Conservation (phyloP, 179 eudicot genomes). For the Patellifolia procumbens region DNA sequence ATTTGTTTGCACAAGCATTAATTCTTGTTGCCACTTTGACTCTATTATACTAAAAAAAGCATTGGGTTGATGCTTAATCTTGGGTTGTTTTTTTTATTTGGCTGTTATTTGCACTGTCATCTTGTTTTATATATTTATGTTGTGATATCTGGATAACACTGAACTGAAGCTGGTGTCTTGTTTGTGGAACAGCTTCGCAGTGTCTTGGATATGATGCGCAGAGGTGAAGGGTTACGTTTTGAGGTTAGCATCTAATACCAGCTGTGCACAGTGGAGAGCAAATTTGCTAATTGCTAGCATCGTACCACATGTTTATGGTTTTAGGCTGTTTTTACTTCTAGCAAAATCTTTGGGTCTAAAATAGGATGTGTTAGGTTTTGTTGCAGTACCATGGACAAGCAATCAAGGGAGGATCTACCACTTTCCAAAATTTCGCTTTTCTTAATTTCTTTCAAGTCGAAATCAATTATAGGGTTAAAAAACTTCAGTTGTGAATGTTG, state of each 20-base stretch:
- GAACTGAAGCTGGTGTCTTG: slow-evolving; percentile 18
- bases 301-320: not conserved
- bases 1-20: too few relatives aligned
- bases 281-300: not conserved
- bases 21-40: not conserved
- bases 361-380: not conserved
- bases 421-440: too few relatives aligned
- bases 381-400: too few relatives aligned
- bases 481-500: too few relatives aligned
- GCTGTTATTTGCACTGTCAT: not conserved
- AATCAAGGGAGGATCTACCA: too few relatives aligned
- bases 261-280: not conserved
- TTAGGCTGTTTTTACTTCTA: not conserved
- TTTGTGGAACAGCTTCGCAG: slow-evolving; percentile 65
- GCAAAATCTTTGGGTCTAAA: not conserved
- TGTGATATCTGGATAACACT: not conserved
- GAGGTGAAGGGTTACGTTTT: slow-evolving; percentile 81
- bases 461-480: too few relatives aligned
- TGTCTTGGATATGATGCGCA: slow-evolving; percentile 83
- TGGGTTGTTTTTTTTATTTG: not conserved
- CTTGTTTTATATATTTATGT: not conserved
- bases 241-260: slow-evolving; percentile 59
- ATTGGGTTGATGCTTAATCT: not conserved
- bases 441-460: too few relatives aligned
- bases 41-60: not conserved